Percentiles rank a stretch among this genome's conserved stretches.
Evolutionary conservation across 352 stramenopile species (phyloP).

Genomic region (Globisporangium spiculum): DNA sequence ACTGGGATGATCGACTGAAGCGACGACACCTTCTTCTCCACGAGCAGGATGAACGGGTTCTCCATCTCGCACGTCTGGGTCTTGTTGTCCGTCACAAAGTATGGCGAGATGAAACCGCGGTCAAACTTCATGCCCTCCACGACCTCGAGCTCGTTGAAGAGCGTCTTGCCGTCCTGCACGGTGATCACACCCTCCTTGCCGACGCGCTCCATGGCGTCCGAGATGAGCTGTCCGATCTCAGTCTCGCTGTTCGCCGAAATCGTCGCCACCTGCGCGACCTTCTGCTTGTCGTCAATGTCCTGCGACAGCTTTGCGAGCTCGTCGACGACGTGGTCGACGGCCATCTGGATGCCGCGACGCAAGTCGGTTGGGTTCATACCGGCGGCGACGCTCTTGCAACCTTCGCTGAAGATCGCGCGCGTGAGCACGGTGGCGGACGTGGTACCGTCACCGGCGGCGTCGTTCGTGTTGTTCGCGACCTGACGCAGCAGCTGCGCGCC

Average conservation of each 20-base stretch:
- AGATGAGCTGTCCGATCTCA: constrained; percentile 98
- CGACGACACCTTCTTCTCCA: constrained; percentile 99
- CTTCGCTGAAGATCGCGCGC: constrained; percentile 98
- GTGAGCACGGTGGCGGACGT: constrained; percentile 99
- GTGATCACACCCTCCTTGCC: constrained; percentile 99
- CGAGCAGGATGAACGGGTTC: constrained; percentile 98
- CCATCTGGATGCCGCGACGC: constrained; percentile 96
- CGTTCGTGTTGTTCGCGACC: constrained; percentile 98
- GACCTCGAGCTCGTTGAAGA: constrained; percentile 99
- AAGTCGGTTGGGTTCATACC: constrained; percentile 99
- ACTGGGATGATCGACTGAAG: constrained; percentile 96
- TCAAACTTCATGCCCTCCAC: constrained; percentile 99
- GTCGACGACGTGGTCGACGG: constrained; percentile 95
- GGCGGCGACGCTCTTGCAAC: constrained; percentile 98
- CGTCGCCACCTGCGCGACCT: constrained; percentile 98
- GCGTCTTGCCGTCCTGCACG: constrained; percentile 99
- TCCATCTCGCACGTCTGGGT: constrained; percentile 98
- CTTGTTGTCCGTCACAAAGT: constrained; percentile 99
- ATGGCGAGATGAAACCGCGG: constrained; percentile 99
- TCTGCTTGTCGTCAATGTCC: constrained; percentile 98
- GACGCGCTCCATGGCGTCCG: constrained; percentile 99
- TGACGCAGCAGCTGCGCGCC: constrained; percentile 60
- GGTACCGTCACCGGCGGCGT: constrained; percentile 99
- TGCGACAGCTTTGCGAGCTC: constrained; percentile 95
- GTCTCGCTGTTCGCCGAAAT: constrained; percentile 99